Evolutionary conservation across 352 stramenopile genomes (phyloP).

Genomic region (Phytophthora pistaciae): DNA sequence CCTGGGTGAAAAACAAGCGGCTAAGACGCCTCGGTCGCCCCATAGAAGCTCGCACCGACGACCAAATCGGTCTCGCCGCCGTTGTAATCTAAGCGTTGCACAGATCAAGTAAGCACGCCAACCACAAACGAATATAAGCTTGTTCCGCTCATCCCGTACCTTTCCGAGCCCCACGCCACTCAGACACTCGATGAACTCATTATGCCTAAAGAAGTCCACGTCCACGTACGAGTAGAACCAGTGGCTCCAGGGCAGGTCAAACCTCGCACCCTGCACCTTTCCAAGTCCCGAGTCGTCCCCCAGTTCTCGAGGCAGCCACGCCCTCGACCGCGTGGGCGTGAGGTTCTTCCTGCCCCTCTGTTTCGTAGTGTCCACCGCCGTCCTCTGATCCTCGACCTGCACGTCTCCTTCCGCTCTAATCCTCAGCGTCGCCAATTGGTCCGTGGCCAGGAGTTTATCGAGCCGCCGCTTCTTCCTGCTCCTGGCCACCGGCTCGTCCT

Average conservation of each 20-base stretch:
- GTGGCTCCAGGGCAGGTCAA: constrained; percentile 69
- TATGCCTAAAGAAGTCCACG: constrained; percentile 76
- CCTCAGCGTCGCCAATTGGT: constrained; percentile 44
- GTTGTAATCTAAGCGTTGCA: constrained; percentile 43
- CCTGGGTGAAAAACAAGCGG: constrained; percentile 66
- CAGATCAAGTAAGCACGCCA: neutral
- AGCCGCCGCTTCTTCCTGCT: constrained; percentile 61
- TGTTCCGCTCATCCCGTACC: constrained; percentile 26
- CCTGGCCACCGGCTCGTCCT: constrained; percentile 2
- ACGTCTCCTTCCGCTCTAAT: constrained; percentile 27
- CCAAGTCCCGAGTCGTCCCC: constrained; percentile 10
- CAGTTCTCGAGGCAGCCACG: constrained; percentile 19
- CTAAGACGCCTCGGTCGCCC: constrained; percentile 76
- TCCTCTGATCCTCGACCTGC: neutral
- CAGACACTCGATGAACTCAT: constrained; percentile 83
- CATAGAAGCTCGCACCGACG: constrained; percentile 81
- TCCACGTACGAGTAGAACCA: constrained; percentile 81
- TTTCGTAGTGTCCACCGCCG: neutral
- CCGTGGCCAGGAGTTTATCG: constrained; percentile 45
- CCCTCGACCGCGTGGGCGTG: constrained; percentile 8
- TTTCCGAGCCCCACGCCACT: constrained; percentile 71
- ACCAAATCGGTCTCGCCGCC: constrained; percentile 75
- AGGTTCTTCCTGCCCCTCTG: constrained; percentile 16
- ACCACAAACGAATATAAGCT: neutral
- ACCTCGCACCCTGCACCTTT: constrained; percentile 37